Evolutionary conservation across 441 rosid species (phyloP), one percentile per base, ranked within the genome.

Genomic region (Pelargonium australe): DNA sequence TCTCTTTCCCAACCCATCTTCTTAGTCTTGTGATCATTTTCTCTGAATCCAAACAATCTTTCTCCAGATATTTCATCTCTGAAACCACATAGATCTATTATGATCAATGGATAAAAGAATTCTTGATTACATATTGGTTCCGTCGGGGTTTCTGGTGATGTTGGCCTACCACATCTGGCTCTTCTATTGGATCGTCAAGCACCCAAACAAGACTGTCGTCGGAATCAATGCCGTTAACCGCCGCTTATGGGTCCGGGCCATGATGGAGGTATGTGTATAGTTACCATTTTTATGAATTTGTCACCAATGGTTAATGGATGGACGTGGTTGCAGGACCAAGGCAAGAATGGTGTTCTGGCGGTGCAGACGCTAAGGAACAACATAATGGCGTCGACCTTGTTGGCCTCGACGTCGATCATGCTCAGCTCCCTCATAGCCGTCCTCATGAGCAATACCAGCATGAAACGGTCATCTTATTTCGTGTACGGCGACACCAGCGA

Each of bases 361-460:
- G 97, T 93, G 72, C 98, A 93, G 72, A 89, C 97, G 43, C 79
- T 93, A 66, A 75, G 97, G 16, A 90, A 90, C 84, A 93, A 93
- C 83, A 90, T 90, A 78, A 93, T 93, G 98, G 97, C 98, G 0
- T 93, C 98, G 28, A 93, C 95, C 17, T 78, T 93, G 4, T 77
- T 93, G 71, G 98, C 98, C 31, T 86, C 98, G 5, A 90, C 92
- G 1, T 91, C 98, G 1, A 89, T 93, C 75, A 89, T 81, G 89
- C 77, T 90, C 37, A 83, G 98, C 80, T 93, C 96, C 7, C 81
- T 93, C 41, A 85, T 93, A 13, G 96, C 92, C 0, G 69, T 90
- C 12, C 77, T 90, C 60, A 89, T 90, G 94, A 81, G 86, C 0
- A 73, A 82, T 64, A 78, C 67, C 14, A 37, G 75, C 5, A 73